Conservation (phyloP, 768 basidiomycete genomes). For the Suillus clintonianus region DNA sequence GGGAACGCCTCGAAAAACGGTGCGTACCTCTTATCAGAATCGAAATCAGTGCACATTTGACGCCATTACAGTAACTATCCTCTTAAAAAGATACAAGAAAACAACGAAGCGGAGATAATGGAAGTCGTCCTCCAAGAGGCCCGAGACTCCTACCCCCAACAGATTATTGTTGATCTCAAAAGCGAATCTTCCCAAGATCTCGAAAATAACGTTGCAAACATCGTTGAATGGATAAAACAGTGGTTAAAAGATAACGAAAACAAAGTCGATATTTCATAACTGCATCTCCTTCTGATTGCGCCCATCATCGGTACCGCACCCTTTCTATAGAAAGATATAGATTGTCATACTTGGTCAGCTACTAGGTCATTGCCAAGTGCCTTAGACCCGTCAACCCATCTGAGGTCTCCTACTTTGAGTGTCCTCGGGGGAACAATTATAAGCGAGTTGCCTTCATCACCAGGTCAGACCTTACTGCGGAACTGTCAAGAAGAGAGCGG, state of each 20-base stretch:
- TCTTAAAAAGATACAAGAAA: constrained; percentile 94
- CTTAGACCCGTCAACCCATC: too few species aligned
- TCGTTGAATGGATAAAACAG: constrained; percentile 82
- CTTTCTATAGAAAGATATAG: too few species aligned
- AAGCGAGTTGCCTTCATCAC: too few species aligned
- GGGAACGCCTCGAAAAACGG: constrained; percentile 92
- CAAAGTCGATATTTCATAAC: too few species aligned
- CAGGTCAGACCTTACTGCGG: too few species aligned
- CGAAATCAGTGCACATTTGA: background rate
- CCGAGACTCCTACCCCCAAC: constrained; percentile 76
- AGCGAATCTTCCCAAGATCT: constrained; percentile 80
- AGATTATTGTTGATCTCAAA: constrained; percentile 83
- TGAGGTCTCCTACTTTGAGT: too few species aligned
- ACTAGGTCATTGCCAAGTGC: too few species aligned
- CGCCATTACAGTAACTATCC: constrained; percentile 66
- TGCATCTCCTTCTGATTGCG: too few species aligned
- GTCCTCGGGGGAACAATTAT: too few species aligned
- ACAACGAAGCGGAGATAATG: constrained; percentile 99
- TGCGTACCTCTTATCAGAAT: constrained; percentile 33
- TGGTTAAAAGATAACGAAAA: constrained; percentile 52
- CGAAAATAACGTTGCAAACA: constrained; percentile 82
- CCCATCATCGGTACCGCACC: too few species aligned
- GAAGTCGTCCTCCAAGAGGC: constrained; percentile 89
- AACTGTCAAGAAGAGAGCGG: too few species aligned
- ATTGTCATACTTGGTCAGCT: too few species aligned